Evolutionary conservation across 495 filamentous ascomycete species (phyloP).

Genomic region (Mytilinidion resinicola): DNA sequence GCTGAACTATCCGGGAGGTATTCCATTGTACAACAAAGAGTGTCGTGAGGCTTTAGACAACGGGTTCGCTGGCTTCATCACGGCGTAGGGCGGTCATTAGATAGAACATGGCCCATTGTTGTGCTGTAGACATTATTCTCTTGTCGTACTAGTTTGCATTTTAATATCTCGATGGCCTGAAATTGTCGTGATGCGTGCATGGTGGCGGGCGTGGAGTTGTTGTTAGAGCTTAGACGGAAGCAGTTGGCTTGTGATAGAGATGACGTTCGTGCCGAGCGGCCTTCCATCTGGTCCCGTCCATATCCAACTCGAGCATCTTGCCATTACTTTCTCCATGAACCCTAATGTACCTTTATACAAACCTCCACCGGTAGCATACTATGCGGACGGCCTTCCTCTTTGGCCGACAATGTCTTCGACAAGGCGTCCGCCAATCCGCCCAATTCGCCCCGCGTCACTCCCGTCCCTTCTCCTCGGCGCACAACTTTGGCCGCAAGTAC

Average conservation of each 20-base stretch:
- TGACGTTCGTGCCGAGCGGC: constrained; percentile 4
- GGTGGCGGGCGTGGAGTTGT: too few relatives aligned
- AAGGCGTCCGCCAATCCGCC: constrained; percentile 25
- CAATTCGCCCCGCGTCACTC: constrained; percentile 32
- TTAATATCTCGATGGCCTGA: too few relatives aligned
- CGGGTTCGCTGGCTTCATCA: constrained; percentile 29
- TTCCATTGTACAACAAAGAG: constrained; percentile 35
- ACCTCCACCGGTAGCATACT: constrained; percentile 2
- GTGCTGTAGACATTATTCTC: too few relatives aligned
- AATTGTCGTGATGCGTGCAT: too few relatives aligned
- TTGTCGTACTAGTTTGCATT: too few relatives aligned
- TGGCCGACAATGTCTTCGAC: constrained; percentile 49
- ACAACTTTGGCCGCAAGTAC: constrained; percentile 5
- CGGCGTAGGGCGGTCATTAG: background rate
- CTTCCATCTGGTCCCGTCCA: background rate
- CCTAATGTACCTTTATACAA: background rate
- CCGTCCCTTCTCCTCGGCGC: constrained; percentile 16
- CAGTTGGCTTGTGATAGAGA: constrained; percentile 1
- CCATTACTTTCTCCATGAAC: background rate
- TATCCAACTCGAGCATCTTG: too few relatives aligned
- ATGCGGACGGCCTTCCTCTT: constrained; percentile 52
- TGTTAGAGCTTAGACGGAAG: too few relatives aligned
- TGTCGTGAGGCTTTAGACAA: constrained; percentile 29
- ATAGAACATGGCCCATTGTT: too few relatives aligned
- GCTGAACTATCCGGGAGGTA: constrained; percentile 40